Percentiles rank a stretch among this genome's conserved stretches.
phyloP scores from a whole-genome alignment of 2,329 filamentous ascomycete species.

The Bipolaris gigantea region DNA sequence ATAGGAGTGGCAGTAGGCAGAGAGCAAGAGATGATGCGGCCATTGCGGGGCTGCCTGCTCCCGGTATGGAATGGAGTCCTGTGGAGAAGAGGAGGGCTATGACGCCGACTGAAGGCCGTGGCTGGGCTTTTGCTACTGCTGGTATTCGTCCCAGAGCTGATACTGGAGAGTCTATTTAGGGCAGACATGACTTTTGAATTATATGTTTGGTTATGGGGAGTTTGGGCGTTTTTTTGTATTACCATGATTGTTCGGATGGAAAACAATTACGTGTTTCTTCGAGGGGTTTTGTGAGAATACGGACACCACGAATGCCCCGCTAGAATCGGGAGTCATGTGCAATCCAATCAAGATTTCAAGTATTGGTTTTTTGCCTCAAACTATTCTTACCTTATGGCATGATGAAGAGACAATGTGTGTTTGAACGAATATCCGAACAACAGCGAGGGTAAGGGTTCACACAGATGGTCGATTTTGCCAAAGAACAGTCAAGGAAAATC shows the following conservation, averaged over 20 bases:
- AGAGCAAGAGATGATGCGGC: slow-evolving; percentile 41
- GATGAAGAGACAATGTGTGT: too few relatives aligned
- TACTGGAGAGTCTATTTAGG: slow-evolving; percentile 37
- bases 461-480: too few relatives aligned
- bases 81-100: slow-evolving; percentile 44
- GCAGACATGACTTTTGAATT: neutral
- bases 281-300: too few relatives aligned
- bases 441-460: too few relatives aligned
- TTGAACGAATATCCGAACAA: too few relatives aligned
- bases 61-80: slow-evolving; percentile 45
- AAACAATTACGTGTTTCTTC: too few relatives aligned
- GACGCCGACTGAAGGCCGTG: slow-evolving; percentile 44
- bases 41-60: slow-evolving; percentile 34
- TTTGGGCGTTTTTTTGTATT: neutral
- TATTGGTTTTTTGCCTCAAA: too few relatives aligned
- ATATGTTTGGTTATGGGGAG: neutral
- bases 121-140: slow-evolving; percentile 34
- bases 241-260: neutral
- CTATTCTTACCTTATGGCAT: too few relatives aligned
- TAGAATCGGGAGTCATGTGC: too few relatives aligned
- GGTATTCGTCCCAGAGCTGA: slow-evolving; percentile 41
- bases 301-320: too few relatives aligned
- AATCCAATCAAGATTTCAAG: too few relatives aligned
- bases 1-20: slow-evolving; percentile 14
- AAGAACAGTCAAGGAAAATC: too few relatives aligned